A percentile compares a stretch with the other conserved stretches of the same genome.
These are phyloP conservation scores for Iberis pinnata DNA, from an alignment of 345 rosid species.

Conservation along the genomic window DNA sequence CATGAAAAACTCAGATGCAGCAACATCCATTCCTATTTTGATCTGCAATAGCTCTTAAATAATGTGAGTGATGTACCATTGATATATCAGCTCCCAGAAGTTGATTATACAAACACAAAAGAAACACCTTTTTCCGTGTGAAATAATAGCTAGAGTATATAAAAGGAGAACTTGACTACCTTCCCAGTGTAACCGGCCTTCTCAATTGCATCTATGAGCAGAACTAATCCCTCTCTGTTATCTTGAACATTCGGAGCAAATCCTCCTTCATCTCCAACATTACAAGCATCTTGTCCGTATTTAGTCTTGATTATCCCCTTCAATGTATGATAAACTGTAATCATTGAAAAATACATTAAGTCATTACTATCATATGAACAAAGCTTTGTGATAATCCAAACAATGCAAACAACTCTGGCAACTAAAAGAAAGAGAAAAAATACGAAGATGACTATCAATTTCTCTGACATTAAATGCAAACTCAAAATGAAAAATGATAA, in stretches of 20 bases:
- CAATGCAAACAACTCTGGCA: no score
- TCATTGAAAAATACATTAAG: no score
- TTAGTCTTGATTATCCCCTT: conserved; percentile 84
- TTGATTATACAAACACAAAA: not conserved
- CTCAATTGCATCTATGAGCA: conserved; percentile 93
- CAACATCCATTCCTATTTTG: conserved; percentile 98
- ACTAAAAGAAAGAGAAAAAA: not conserved
- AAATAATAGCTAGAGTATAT: not conserved
- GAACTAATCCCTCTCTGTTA: conserved; percentile 89
- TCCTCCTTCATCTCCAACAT: conserved; percentile 98
- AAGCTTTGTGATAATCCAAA: not conserved
- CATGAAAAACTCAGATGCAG: conserved; percentile 86
- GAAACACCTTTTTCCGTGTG: not conserved
- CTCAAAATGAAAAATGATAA: not conserved
- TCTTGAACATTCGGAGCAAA: conserved; percentile 99
- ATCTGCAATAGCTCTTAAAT: conserved; percentile 41
- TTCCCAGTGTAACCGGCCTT: conserved; percentile 92
- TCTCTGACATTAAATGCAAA: not conserved
- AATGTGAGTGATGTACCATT: conserved; percentile 1
- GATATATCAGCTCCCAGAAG: not conserved
- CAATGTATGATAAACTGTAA: conserved; percentile 72
- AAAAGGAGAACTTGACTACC: conserved; percentile 33
- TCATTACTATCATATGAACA: not conserved
- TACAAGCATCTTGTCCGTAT: conserved; percentile 99
- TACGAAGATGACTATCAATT: not conserved